Evolutionary conservation across 2,329 filamentous ascomycete species (phyloP).

Genomic region (Aspergillus carbonarius): DNA sequence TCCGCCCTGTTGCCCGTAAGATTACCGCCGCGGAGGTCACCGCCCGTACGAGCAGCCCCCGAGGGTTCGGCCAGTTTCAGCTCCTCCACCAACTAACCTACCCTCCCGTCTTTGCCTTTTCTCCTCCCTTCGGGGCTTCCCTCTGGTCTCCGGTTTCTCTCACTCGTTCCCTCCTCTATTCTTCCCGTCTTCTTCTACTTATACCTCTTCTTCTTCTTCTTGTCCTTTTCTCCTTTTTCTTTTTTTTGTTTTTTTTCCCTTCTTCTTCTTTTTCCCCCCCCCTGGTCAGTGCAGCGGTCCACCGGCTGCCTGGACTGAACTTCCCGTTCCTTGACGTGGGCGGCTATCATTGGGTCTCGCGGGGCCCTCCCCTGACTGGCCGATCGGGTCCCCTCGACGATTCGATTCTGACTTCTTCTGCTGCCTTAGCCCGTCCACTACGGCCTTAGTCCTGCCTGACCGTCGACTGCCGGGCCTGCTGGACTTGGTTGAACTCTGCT

Average conservation of each 20-base stretch:
- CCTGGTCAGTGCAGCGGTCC: slow-evolving; percentile 9
- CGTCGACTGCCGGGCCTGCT: not conserved
- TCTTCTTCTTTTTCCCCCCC: slow-evolving; percentile 6
- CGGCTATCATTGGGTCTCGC: slow-evolving; percentile 22
- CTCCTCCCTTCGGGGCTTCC: slow-evolving; percentile 8
- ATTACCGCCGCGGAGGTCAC: too few species aligned
- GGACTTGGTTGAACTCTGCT: too few species aligned
- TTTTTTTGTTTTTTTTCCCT: not conserved
- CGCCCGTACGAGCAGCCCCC: too few species aligned
- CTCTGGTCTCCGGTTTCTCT: not conserved
- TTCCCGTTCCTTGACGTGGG: slow-evolving; percentile 24
- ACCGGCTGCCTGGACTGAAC: not conserved
- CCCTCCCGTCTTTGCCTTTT: slow-evolving; percentile 2
- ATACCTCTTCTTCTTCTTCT: not conserved
- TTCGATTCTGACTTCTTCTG: not conserved
- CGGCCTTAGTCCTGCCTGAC: not conserved
- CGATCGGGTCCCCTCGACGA: not conserved
- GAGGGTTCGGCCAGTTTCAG: too few species aligned
- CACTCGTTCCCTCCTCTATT: not conserved
- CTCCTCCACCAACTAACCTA: too few species aligned
- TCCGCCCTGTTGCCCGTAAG: too few species aligned
- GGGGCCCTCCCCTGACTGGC: slow-evolving; percentile 19
- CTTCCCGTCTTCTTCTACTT: not conserved
- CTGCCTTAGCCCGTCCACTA: slow-evolving; percentile 3
- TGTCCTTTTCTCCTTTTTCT: not conserved